Evolutionary conservation across 345 rosid genomes (phyloP).

Genomic region (Salix brachista): DNA sequence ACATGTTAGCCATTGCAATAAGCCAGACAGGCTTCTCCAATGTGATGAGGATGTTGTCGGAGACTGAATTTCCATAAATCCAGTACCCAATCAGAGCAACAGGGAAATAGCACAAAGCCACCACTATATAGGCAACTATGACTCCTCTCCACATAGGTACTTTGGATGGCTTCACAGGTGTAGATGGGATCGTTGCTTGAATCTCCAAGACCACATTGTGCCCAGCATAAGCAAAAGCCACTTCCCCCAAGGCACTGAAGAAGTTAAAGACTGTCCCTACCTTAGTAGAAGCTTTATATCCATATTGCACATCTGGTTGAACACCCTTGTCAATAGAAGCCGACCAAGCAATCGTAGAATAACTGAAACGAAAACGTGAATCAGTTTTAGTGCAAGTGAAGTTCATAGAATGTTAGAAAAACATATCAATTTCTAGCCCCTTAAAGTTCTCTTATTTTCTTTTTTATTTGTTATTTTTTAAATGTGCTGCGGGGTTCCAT

Average conservation of each 20-base stretch:
- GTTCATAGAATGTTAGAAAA: too few species aligned
- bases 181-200: slow-evolving; percentile 34
- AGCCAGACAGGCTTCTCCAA: slow-evolving; percentile 28
- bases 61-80: slow-evolving; percentile 22
- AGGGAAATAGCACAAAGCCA: slow-evolving; percentile 34
- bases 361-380: slow-evolving; percentile 5
- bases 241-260: slow-evolving; percentile 26
- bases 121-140: slow-evolving; percentile 27
- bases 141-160: slow-evolving; percentile 36
- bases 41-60: slow-evolving; percentile 30
- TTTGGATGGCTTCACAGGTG: slow-evolving; percentile 34
- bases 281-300: slow-evolving; percentile 14
- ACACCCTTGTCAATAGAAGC: slow-evolving; percentile 28
- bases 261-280: slow-evolving; percentile 24
- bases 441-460: too few species aligned
- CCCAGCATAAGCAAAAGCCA: slow-evolving; percentile 35
- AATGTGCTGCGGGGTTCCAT: too few species aligned
- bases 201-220: slow-evolving; percentile 37
- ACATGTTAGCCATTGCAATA: slow-evolving; percentile 30
- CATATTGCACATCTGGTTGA: slow-evolving; percentile 25
- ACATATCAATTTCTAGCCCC: too few species aligned
- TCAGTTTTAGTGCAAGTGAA: background rate
- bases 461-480: too few species aligned
- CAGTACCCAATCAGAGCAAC: slow-evolving; percentile 31
- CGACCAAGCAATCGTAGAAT: slow-evolving; percentile 33